These are phyloP conservation scores for Nothomitra cinnamomea DNA, from an alignment of 2,329 filamentous ascomycete genomes.

Conservation along the genomic window DNA sequence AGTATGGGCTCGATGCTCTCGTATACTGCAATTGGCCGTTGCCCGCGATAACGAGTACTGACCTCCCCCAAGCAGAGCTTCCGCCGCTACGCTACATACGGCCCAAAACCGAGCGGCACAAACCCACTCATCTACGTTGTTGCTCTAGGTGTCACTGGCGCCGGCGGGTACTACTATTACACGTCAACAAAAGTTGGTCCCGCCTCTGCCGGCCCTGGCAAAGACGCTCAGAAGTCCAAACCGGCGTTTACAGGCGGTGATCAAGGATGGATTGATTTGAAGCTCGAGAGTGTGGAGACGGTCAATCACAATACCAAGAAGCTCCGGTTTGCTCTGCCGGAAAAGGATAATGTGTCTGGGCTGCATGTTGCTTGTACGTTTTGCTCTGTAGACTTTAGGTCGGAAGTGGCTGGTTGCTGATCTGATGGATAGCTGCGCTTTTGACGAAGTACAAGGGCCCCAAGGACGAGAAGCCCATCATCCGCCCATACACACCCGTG, in stretches of 20 bases:
- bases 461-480: slow-evolving; percentile 67
- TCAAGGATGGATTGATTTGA: slow-evolving; percentile 72
- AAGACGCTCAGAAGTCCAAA: slow-evolving; percentile 1
- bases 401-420: slow-evolving; percentile 1
- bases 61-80: slow-evolving; percentile 5
- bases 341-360: slow-evolving; percentile 70
- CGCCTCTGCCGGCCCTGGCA: neutral
- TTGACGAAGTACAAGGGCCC: slow-evolving; percentile 81
- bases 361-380: slow-evolving; percentile 45
- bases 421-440: slow-evolving; percentile 40
- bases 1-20: slow-evolving; percentile 28
- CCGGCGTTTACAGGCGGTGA: slow-evolving; percentile 61
- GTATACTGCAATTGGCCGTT: neutral
- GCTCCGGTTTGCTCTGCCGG: slow-evolving; percentile 73
- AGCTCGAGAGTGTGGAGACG: slow-evolving; percentile 58
- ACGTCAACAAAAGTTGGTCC: slow-evolving; percentile 10
- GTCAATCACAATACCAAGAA: slow-evolving; percentile 94
- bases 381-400: neutral
- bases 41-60: slow-evolving; percentile 5
- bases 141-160: slow-evolving; percentile 1
- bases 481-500: slow-evolving; percentile 84
- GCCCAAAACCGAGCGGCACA: neutral
- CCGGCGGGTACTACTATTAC: slow-evolving; percentile 4
- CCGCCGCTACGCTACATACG: slow-evolving; percentile 5
- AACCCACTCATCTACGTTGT: slow-evolving; percentile 5